Evolutionary conservation across 2,329 filamentous ascomycete genomes (phyloP).

Genomic region (Cryphonectria parasitica): DNA sequence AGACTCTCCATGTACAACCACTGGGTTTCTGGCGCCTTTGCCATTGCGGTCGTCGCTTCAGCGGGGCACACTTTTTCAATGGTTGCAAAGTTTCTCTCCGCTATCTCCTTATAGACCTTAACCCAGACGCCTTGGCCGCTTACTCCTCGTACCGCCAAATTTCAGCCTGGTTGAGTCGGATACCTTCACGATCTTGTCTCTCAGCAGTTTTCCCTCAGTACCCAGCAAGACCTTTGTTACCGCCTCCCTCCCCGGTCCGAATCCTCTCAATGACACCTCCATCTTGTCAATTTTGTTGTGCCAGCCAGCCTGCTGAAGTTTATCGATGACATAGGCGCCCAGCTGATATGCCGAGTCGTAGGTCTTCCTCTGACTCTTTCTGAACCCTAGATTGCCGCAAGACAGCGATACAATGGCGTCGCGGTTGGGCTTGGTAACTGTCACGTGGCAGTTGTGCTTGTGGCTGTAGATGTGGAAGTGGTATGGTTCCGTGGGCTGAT

Average conservation of each 20-base stretch:
- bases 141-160: constrained; percentile 91
- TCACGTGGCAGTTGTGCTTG: constrained; percentile 96
- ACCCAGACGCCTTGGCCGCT: constrained; percentile 79
- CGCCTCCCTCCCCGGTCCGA: constrained; percentile 85
- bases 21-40: background rate
- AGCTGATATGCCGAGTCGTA: constrained; percentile 96
- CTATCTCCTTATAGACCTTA: constrained; percentile 36
- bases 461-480: constrained; percentile 85
- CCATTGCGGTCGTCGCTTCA: background rate
- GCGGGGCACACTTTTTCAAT: background rate
- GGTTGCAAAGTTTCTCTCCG: background rate
- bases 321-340: constrained; percentile 78
- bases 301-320: constrained; percentile 81
- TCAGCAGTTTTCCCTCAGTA: constrained; percentile 76
- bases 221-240: constrained; percentile 88
- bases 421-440: constrained; percentile 80
- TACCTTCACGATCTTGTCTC: constrained; percentile 76
- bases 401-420: constrained; percentile 80
- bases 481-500: constrained; percentile 64
- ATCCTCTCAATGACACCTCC: constrained; percentile 83
- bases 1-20: background rate
- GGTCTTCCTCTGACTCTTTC: constrained; percentile 75
- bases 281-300: constrained; percentile 74
- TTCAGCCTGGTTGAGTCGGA: constrained; percentile 89
- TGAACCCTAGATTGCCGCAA: constrained; percentile 89